Percentiles rank a stretch among this genome's conserved stretches.
Conservation (phyloP, 2,329 filamentous ascomycete genomes). For the Aspergillus sergii region DNA sequence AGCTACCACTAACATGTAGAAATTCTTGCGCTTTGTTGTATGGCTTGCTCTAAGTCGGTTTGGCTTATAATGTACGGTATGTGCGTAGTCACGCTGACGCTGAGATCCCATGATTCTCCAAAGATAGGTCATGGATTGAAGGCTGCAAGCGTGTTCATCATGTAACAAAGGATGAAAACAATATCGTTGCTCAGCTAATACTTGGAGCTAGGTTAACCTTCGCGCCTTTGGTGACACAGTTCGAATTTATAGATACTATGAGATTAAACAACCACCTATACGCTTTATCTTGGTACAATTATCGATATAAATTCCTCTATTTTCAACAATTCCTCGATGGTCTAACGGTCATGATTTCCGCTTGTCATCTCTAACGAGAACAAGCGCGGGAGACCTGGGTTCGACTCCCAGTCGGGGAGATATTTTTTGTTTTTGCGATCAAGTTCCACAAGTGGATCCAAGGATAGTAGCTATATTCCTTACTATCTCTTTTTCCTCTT, state of each 20-base stretch:
- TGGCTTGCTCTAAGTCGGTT: too few relatives aligned
- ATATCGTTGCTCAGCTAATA: background rate
- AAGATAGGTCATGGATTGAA: background rate
- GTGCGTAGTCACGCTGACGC: too few relatives aligned
- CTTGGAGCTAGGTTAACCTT: background rate
- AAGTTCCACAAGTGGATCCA: too few relatives aligned
- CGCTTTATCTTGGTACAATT: background rate
- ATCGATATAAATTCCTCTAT: fast-evolving
- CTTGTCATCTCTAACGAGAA: constrained; percentile 11
- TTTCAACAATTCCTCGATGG: constrained; percentile 21
- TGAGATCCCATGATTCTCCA: background rate
- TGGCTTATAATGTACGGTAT: too few relatives aligned
- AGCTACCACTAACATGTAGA: too few relatives aligned
- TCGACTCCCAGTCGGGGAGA: constrained; percentile 5
- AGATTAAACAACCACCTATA: too few relatives aligned
- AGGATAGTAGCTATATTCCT: too few relatives aligned
- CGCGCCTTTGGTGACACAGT: too few relatives aligned
- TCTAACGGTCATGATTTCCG: constrained; percentile 21
- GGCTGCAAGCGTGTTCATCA: background rate
- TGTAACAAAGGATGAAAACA: background rate
- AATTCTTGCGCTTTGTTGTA: too few relatives aligned
- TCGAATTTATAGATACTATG: too few relatives aligned
- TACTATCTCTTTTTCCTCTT: too few relatives aligned
- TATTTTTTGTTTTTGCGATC: background rate
- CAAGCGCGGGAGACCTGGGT: constrained; percentile 7